Conservation (phyloP, 2,329 filamentous ascomycete species). For the Fonsecaea pedrosoi region DNA sequence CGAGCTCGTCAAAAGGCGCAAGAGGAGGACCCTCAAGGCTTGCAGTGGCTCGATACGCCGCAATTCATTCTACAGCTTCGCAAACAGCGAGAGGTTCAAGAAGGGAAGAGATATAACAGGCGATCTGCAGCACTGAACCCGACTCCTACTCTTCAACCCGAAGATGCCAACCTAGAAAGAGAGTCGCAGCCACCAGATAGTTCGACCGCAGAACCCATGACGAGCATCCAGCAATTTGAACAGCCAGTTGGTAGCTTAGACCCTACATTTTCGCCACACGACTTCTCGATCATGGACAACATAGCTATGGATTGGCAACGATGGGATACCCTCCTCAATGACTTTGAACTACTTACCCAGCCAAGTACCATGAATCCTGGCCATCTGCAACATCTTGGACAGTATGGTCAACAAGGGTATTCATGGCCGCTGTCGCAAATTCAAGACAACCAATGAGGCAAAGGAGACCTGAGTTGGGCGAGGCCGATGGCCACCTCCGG, state of each 20-base stretch:
- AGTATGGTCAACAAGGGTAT: constrained; percentile 18
- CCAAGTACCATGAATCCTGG: constrained; percentile 5
- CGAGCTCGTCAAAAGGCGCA: constrained; percentile 45
- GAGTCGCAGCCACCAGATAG: neutral
- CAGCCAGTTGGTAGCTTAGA: neutral
- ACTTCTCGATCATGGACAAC: constrained; percentile 20
- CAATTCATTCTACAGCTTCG: constrained; percentile 30
- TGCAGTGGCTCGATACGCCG: constrained; percentile 37
- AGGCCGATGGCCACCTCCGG: neutral
- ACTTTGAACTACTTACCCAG: constrained; percentile 21
- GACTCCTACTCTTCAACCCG: neutral
- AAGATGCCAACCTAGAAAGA: constrained; percentile 5
- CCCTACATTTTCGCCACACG: constrained; percentile 14
- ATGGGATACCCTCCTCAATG: constrained; percentile 34
- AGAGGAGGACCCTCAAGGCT: neutral
- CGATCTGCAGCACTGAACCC: neutral
- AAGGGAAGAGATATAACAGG: neutral
- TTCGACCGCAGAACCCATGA: neutral
- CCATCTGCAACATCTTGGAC: constrained; percentile 9
- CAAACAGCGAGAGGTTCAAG: constrained; percentile 23
- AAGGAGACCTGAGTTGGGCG: neutral
- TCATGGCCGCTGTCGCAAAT: constrained; percentile 16
- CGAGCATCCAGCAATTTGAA: constrained; percentile 4
- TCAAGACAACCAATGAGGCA: neutral
- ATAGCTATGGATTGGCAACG: constrained; percentile 35